phyloP scores from a whole-genome alignment of 306 rosid species.

The Malus fusca region DNA sequence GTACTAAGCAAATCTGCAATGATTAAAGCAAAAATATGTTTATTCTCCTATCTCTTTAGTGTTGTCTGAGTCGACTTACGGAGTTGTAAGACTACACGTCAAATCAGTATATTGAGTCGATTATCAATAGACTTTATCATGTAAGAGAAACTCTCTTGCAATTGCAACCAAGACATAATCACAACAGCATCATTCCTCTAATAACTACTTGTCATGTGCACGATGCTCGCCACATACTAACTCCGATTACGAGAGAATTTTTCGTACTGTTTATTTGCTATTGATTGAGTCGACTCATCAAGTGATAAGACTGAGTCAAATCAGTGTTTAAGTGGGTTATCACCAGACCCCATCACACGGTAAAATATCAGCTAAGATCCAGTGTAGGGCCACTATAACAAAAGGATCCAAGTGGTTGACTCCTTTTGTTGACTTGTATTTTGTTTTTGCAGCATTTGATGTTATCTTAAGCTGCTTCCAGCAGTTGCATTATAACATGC shows the following conservation, averaged over 20 bases:
- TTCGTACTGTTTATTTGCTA: no score
- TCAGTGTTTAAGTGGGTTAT: neutral
- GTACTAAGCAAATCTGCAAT: neutral
- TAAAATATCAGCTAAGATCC: conserved; percentile 10
- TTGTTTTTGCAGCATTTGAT: conserved; percentile 16
- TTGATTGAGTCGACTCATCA: no score
- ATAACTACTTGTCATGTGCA: no score
- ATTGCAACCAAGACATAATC: no score
- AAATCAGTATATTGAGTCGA: conserved; percentile 26
- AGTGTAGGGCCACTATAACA: conserved; percentile 13
- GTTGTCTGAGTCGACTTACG: neutral
- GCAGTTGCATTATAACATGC: conserved; percentile 23
- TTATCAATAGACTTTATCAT: conserved; percentile 16
- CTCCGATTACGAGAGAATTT: no score
- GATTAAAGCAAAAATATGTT: neutral
- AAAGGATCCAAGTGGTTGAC: conserved; percentile 44
- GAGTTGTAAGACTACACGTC: no score
- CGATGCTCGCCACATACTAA: no score
- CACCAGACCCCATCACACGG: neutral
- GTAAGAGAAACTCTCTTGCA: no score
- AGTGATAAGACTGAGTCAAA: neutral
- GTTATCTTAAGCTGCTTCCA: neutral
- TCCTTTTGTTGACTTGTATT: conserved; percentile 20
- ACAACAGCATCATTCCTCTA: no score
- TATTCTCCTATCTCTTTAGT: neutral